These are phyloP conservation scores for Hypocreales sp. DNA, from an alignment of 2,329 filamentous ascomycete species.

Conservation along the genomic window DNA sequence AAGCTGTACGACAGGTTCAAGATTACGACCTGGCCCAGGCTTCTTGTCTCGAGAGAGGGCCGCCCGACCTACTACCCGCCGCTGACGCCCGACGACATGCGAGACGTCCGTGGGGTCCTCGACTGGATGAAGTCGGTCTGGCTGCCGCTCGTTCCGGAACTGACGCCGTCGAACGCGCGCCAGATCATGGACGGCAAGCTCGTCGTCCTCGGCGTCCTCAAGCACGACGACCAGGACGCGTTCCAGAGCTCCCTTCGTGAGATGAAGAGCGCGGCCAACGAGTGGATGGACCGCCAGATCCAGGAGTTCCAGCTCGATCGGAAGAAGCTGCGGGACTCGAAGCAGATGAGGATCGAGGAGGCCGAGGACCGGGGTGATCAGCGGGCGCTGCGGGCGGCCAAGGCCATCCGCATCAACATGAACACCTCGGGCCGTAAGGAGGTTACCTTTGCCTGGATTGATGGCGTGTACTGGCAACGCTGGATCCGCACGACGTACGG, in stretches of 20 bases:
- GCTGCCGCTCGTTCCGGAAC: constrained; percentile 88
- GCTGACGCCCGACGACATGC: constrained; percentile 80
- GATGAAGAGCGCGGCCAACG: constrained; percentile 86
- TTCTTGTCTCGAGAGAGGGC: constrained; percentile 79
- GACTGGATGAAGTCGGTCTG: constrained; percentile 94
- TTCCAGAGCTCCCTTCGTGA: constrained; percentile 70
- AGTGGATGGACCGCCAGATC: constrained; percentile 97
- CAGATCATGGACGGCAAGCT: constrained; percentile 93
- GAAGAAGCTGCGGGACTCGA: constrained; percentile 84
- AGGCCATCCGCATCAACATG: constrained; percentile 85
- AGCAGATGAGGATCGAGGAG: constrained; percentile 91
- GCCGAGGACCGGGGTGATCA: constrained; percentile 88
- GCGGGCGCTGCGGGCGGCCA: constrained; percentile 70
- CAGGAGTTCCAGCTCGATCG: constrained; percentile 84
- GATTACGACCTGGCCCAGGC: constrained; percentile 90
- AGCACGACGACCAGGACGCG: constrained; percentile 61
- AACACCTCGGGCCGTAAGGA: constrained; percentile 75
- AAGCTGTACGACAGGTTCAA: constrained; percentile 71
- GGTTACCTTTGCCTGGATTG: constrained; percentile 92
- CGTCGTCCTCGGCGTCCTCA: constrained; percentile 84
- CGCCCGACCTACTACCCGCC: constrained; percentile 82
- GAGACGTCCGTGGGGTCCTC: constrained; percentile 63
- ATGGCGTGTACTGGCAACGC: constrained; percentile 91
- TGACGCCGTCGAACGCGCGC: constrained; percentile 78
- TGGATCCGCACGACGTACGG: constrained; percentile 95